These are phyloP conservation scores for Hypomyces perniciosus DNA, from an alignment of 2,329 filamentous ascomycete species.

Conservation along the genomic window DNA sequence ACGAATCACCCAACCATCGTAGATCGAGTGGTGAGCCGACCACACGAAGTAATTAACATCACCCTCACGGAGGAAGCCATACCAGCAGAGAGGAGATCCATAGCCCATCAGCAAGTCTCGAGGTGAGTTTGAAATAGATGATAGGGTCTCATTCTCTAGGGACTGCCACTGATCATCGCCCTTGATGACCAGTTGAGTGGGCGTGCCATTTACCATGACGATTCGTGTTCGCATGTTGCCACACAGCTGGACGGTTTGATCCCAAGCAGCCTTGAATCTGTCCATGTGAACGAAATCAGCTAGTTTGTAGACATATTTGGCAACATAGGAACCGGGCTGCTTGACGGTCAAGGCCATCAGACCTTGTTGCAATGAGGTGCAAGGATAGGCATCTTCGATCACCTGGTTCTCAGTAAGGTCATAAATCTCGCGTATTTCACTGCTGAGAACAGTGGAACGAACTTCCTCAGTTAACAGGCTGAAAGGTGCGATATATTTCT, in stretches of 20 bases:
- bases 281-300: constrained; percentile 14
- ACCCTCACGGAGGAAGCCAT: constrained; percentile 1
- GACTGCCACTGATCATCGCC: constrained; percentile 7
- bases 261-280: constrained; percentile 25
- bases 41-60: not conserved
- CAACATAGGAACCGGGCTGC: constrained; percentile 29
- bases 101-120: constrained; percentile 6
- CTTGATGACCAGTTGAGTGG: constrained; percentile 4
- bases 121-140: constrained; percentile 1
- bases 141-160: not conserved
- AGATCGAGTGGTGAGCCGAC: constrained; percentile 9
- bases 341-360: constrained; percentile 25
- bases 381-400: constrained; percentile 18
- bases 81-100: constrained; percentile 8
- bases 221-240: constrained; percentile 9
- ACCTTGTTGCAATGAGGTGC: constrained; percentile 18
- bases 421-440: not conserved
- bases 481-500: not conserved
- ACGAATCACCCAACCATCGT: constrained; percentile 12
- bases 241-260: constrained; percentile 8
- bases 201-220: not conserved
- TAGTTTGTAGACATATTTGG: constrained; percentile 21
- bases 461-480: constrained; percentile 1
- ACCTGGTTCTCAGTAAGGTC: not conserved
- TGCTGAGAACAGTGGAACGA: not conserved